Evolutionary conservation across 257 asterid genomes (phyloP).

Genomic region (Catharanthus roseus): DNA sequence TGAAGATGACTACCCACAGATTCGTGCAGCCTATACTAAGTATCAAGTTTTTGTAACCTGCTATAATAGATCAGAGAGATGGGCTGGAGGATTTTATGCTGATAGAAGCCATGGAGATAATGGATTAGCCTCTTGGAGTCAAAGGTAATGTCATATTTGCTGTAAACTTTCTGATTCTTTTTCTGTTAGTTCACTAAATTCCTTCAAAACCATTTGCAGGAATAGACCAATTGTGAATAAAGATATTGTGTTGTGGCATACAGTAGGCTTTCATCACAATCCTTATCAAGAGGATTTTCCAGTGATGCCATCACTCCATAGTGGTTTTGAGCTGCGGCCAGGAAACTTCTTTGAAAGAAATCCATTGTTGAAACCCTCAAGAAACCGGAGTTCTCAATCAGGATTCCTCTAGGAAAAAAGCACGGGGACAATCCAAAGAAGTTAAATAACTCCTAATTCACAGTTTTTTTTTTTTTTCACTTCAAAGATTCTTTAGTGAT

Average conservation of each 20-base stretch:
- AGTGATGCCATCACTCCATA: slow-evolving; percentile 49
- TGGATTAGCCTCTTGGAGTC: slow-evolving; percentile 57
- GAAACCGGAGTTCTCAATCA: background rate
- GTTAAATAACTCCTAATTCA: background rate
- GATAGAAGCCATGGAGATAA: slow-evolving; percentile 65
- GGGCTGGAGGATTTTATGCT: slow-evolving; percentile 71
- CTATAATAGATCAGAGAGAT: slow-evolving; percentile 50
- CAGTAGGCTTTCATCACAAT: slow-evolving; percentile 63
- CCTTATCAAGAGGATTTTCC: slow-evolving; percentile 72
- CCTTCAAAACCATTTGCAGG: slow-evolving; percentile 29
- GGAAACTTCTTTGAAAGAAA: slow-evolving; percentile 56
- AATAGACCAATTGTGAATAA: slow-evolving; percentile 38
- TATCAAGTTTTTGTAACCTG: slow-evolving; percentile 59
- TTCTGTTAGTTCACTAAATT: background rate
- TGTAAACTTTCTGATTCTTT: background rate
- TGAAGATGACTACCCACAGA: slow-evolving; percentile 54
- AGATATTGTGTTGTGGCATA: slow-evolving; percentile 71
- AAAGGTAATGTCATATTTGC: slow-evolving; percentile 27
- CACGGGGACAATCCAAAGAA: background rate
- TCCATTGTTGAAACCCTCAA: slow-evolving; percentile 29
- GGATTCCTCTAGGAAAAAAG: background rate
- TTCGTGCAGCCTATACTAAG: slow-evolving; percentile 56
- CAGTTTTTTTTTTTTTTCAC: background rate
- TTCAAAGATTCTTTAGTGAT: background rate
- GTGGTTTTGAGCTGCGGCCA: slow-evolving; percentile 61